phyloP scores from a whole-genome alignment of 495 filamentous ascomycete genomes.

The Neurospora sp. region DNA sequence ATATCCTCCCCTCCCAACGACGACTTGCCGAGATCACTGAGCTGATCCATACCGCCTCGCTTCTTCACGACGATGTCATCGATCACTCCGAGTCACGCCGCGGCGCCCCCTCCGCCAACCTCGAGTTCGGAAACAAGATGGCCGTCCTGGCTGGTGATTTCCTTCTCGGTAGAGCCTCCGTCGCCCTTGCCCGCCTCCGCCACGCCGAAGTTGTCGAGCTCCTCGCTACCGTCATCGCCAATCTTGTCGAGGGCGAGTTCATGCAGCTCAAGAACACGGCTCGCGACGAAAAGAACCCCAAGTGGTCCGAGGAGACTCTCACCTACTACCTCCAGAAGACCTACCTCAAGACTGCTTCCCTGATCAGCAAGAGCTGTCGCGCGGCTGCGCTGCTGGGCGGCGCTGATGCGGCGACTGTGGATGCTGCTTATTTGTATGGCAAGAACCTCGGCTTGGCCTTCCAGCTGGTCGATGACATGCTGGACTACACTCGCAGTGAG shows the following conservation, averaged over 20 bases:
- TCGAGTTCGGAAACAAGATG: constrained; percentile 97
- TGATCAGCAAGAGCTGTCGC: constrained; percentile 93
- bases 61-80: constrained; percentile 97
- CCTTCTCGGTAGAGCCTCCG: constrained; percentile 82
- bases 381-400: constrained; percentile 80
- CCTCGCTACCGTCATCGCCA: constrained; percentile 90
- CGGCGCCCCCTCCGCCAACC: constrained; percentile 76
- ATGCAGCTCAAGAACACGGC: constrained; percentile 98
- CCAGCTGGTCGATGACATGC: constrained; percentile 96
- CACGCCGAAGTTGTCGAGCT: constrained; percentile 93
- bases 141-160: constrained; percentile 95
- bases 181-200: constrained; percentile 80
- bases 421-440: constrained; percentile 85
- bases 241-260: constrained; percentile 96
- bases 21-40: constrained; percentile 94
- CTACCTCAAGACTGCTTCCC: constrained; percentile 88
- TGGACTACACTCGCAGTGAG: constrained; percentile 84
- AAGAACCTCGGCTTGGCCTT: constrained; percentile 90
- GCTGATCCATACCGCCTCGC: constrained; percentile 90
- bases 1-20: constrained; percentile 86
- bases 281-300: constrained; percentile 68
- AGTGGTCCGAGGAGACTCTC: constrained; percentile 77
- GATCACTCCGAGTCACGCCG: constrained; percentile 80
- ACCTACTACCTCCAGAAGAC: constrained; percentile 98
- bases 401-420: constrained; percentile 65